Base-by-base conservation (phyloP, 2,329 filamentous ascomycete species). In the Coniochaeta hoffmannii region DNA sequence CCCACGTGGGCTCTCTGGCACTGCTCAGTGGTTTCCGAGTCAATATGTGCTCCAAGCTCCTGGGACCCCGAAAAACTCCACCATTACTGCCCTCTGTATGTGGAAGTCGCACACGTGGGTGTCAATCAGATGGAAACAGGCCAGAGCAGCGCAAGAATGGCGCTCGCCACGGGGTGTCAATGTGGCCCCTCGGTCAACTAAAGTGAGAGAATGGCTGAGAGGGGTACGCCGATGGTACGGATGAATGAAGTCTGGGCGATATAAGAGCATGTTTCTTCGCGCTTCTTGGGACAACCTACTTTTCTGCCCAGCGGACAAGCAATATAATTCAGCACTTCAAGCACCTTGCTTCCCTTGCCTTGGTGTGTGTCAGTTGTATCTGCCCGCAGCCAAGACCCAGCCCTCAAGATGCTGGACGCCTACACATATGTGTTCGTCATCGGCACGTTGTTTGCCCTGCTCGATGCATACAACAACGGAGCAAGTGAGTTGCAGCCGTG, bases 381-480 rank as follows among this genome's bases (percentile, higher is more conserved):
- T 51, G 8, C 49, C 26, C 9, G 9, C 26, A 51, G 49, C 28
- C 26, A 19, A 51, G 30, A 28, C 15, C 49, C 26, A 31, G 28
- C 15, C 2, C 15, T 22, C 49, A 51, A 34, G 2, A 51, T 51
- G 49, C 32, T 51, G 49, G 68, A 80, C 64, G 69, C 84, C 63
- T 89, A 87, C 69, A 82, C 79, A 63, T 89, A 90, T 69, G 70
- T 90, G 66, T 89, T 90, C 68, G 87, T 76, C 74, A 85, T 90
- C 62, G 87, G 87, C 82, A 89, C 86, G 26, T 73, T 85, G 64
- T 89, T 90, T 78, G 86, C 87, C 73, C 71, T 89, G 69, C 82
- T 90, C 51, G 87, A 90, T 72, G 87, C 87, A 58, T 89, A 77
- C 79, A 90, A 90, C 79, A 90, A 89, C 69, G 87, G 87, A 69